Evolutionary conservation across 2,329 filamentous ascomycete species (phyloP).

Genomic region (Colletotrichum salicis): DNA sequence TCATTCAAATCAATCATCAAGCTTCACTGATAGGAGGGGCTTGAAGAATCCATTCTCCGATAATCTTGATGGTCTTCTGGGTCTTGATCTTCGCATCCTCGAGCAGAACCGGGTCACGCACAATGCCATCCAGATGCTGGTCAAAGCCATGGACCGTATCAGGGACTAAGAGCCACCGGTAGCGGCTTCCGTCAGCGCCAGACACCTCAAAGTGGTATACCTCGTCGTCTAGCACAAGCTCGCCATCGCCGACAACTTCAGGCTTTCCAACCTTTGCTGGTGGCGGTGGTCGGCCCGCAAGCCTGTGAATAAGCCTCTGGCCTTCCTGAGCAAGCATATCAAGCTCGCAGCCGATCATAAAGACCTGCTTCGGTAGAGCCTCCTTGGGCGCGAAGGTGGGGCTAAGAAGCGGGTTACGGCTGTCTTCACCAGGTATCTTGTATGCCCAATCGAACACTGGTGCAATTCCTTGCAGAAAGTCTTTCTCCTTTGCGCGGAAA

Average conservation of each 20-base stretch:
- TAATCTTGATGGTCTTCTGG: constrained; percentile 39
- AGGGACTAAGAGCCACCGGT: constrained; percentile 46
- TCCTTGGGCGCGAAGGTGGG: constrained; percentile 46
- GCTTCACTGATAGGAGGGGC: constrained; percentile 9
- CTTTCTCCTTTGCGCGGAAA: constrained; percentile 32
- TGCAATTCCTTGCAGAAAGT: constrained; percentile 36
- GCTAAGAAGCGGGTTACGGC: constrained; percentile 46
- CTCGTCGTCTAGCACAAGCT: constrained; percentile 43
- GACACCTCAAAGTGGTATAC: constrained; percentile 42
- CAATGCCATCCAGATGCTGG: constrained; percentile 36
- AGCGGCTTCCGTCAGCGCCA: constrained; percentile 35
- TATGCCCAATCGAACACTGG: constrained; percentile 47
- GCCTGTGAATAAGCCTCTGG: constrained; percentile 49
- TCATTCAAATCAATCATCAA: not conserved
- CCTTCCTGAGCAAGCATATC: constrained; percentile 53
- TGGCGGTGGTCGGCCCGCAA: constrained; percentile 46
- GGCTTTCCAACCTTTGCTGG: constrained; percentile 43
- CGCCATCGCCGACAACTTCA: constrained; percentile 36
- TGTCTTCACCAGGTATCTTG: constrained; percentile 42
- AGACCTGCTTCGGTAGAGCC: constrained; percentile 48
- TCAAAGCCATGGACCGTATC: constrained; percentile 46
- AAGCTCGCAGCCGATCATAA: constrained; percentile 50
- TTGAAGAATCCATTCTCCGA: constrained; percentile 43
- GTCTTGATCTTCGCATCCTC: constrained; percentile 41
- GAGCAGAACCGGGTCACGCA: constrained; percentile 37